phyloP scores from a whole-genome alignment of 2,329 filamentous ascomycete genomes.

The Zasmidium cellare region DNA sequence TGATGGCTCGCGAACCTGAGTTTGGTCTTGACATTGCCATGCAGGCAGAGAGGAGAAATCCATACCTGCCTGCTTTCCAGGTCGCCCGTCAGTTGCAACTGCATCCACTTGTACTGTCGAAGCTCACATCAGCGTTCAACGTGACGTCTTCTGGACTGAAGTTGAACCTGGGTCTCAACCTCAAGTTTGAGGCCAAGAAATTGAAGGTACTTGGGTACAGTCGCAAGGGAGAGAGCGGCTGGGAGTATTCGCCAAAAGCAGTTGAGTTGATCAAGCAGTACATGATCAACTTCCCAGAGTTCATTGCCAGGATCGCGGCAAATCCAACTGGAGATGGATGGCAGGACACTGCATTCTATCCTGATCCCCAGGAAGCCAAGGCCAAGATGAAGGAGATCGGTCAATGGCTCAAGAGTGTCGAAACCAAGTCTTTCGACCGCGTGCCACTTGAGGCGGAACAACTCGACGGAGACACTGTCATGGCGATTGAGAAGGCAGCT shows the following conservation, averaged over 20 bases:
- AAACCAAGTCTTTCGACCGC: slow-evolving; percentile 88
- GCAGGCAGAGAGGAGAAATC: slow-evolving; percentile 67
- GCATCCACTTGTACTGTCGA: slow-evolving; percentile 86
- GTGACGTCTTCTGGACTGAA: slow-evolving; percentile 79
- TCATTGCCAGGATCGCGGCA: slow-evolving; percentile 82
- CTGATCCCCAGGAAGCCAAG: slow-evolving; percentile 67
- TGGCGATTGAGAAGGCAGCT: slow-evolving; percentile 73
- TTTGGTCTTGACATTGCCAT: slow-evolving; percentile 75
- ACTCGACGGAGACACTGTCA: slow-evolving; percentile 86
- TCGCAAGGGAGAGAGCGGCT: slow-evolving; percentile 78
- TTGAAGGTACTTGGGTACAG: slow-evolving; percentile 95
- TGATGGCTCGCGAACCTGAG: slow-evolving; percentile 73
- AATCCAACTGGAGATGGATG: slow-evolving; percentile 86
- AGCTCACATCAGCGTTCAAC: slow-evolving; percentile 91
- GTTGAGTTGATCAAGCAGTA: slow-evolving; percentile 80
- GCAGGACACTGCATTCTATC: slow-evolving; percentile 82
- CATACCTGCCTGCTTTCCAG: slow-evolving; percentile 84
- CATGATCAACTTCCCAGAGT: slow-evolving; percentile 92
- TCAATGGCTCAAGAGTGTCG: slow-evolving; percentile 86
- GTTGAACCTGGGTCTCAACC: slow-evolving; percentile 87
- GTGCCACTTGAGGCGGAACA: slow-evolving; percentile 97
- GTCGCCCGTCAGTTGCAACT: slow-evolving; percentile 80
- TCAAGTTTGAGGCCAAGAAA: slow-evolving; percentile 96
- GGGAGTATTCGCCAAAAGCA: slow-evolving; percentile 91
- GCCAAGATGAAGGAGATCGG: slow-evolving; percentile 89